These are phyloP conservation scores for Aspergillus sp. DNA, from an alignment of 2,329 filamentous ascomycete genomes.

Conservation along the genomic window DNA sequence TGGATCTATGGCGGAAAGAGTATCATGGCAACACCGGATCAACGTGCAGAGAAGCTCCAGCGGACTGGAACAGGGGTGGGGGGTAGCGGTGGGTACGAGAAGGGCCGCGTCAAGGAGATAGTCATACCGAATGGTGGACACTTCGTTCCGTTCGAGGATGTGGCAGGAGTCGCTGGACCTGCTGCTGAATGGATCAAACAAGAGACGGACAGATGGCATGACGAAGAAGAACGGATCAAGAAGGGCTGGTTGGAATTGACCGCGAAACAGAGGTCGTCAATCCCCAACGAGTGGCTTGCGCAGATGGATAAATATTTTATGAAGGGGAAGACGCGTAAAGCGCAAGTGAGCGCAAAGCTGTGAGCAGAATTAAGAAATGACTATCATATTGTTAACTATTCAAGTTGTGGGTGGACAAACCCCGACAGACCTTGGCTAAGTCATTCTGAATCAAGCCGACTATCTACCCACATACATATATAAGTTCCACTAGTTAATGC, in stretches of 20 bases:
- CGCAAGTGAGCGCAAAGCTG: neutral
- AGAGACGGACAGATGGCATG: neutral
- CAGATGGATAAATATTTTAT: neutral
- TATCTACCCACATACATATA: too few species aligned
- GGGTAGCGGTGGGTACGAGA: conserved; percentile 1
- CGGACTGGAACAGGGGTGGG: conserved; percentile 7
- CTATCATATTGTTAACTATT: too few species aligned
- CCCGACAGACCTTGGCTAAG: too few species aligned
- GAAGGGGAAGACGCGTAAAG: neutral
- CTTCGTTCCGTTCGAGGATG: conserved; percentile 7
- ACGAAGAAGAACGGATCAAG: neutral
- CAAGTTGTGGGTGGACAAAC: too few species aligned
- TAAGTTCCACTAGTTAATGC: too few species aligned
- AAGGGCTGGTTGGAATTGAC: neutral
- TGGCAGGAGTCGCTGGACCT: neutral
- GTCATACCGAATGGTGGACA: neutral
- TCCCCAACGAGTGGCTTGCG: neutral
- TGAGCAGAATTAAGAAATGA: neutral
- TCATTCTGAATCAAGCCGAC: too few species aligned
- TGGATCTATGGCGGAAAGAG: conserved; percentile 7
- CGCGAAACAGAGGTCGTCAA: neutral
- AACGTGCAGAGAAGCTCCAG: neutral
- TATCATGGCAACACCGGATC: neutral
- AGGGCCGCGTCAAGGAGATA: conserved; percentile 1
- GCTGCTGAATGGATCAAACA: neutral